phyloP scores from a whole-genome alignment of 2,329 filamentous ascomycete species.

The Arthrobotrys musiformis region DNA sequence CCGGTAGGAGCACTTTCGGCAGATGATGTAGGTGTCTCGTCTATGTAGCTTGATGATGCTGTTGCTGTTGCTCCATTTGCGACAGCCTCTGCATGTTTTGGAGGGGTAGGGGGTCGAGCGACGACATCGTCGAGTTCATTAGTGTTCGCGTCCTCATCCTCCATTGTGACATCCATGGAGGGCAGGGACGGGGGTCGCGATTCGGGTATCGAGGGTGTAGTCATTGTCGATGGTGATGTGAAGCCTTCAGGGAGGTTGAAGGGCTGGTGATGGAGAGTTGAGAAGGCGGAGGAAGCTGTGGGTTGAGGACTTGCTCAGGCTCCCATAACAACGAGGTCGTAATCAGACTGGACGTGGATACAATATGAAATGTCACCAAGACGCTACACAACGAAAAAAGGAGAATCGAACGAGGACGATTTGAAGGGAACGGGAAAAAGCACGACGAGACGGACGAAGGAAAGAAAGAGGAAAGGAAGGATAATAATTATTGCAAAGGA shows the following conservation, averaged over 20 bases:
- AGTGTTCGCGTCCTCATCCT: conserved; percentile 53
- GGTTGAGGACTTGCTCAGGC: conserved; percentile 21
- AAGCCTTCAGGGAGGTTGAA: neutral
- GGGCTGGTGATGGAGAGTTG: neutral
- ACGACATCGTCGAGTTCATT: conserved; percentile 68
- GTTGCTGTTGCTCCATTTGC: neutral
- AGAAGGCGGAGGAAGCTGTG: conserved; percentile 5
- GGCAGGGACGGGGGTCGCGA: conserved; percentile 4
- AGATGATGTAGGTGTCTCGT: conserved; percentile 62
- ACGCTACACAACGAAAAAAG: conserved; percentile 15
- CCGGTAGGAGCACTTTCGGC: conserved; percentile 62
- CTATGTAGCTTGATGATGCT: conserved; percentile 49
- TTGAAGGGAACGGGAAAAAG: neutral
- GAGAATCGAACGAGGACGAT: neutral
- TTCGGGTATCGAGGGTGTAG: conserved; percentile 7
- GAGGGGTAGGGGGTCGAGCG: conserved; percentile 74
- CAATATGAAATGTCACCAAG: too few relatives aligned
- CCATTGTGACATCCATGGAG: conserved; percentile 43
- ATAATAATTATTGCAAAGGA: neutral
- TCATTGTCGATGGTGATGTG: conserved; percentile 22
- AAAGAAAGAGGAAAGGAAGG: neutral
- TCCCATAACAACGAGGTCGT: conserved; percentile 53
- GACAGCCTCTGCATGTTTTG: conserved; percentile 62
- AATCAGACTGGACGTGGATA: too few relatives aligned
- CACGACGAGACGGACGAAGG: neutral